Conservation (phyloP, 1,139 yeast genomes). For the Sugiyamaella novakii region DNA sequence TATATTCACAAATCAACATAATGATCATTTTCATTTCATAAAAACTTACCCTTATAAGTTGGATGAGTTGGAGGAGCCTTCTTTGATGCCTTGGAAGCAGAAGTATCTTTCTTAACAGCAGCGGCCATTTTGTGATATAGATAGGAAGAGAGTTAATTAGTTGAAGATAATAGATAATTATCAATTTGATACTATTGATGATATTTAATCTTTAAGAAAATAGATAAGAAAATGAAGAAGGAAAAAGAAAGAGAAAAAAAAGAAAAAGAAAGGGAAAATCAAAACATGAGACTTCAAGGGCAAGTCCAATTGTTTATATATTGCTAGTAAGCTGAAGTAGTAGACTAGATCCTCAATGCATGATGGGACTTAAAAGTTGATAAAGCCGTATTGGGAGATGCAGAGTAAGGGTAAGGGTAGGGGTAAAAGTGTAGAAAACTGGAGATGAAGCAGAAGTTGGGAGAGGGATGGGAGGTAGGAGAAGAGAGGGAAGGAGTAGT, state of each 20-base stretch:
- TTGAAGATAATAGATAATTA: background rate
- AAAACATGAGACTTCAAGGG: slow-evolving; percentile 10
- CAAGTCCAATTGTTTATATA: slow-evolving; percentile 17
- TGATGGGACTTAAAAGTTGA: slow-evolving; percentile 7
- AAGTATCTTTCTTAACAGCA: slow-evolving; percentile 27
- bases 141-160: background rate
- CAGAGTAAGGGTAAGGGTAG: background rate
- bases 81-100: slow-evolving; percentile 30
- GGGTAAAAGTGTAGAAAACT: background rate
- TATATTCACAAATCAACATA: too few relatives aligned
- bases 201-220: too few relatives aligned
- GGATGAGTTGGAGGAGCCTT: slow-evolving; percentile 44
- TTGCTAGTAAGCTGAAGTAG: slow-evolving; percentile 1
- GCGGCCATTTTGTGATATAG: slow-evolving; percentile 24
- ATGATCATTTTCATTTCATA: too few relatives aligned
- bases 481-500: background rate
- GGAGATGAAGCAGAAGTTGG: too few relatives aligned
- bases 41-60: slow-evolving; percentile 46
- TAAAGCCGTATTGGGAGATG: slow-evolving; percentile 1
- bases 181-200: too few relatives aligned
- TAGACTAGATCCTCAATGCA: slow-evolving; percentile 1
- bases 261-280: slow-evolving; percentile 5
- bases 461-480: background rate
- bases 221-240: background rate
- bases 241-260: slow-evolving; percentile 2